Conservation (phyloP, 2,329 filamentous ascomycete species). For the Rhynchosporium secalis region DNA sequence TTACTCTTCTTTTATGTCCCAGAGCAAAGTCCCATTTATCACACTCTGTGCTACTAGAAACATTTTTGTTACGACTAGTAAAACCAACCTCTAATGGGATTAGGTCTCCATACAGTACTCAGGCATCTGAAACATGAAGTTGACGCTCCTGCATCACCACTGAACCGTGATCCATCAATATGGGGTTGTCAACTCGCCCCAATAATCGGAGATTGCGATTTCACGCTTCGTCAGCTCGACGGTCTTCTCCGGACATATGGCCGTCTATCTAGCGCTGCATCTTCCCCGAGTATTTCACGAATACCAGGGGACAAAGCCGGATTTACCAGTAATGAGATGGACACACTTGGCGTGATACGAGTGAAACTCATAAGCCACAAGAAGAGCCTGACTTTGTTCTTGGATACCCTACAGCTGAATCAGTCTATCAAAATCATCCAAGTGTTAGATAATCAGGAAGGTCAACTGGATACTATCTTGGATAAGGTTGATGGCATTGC, state of each 20-base stretch:
- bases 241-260: slow-evolving; percentile 51
- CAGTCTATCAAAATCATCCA: slow-evolving; percentile 46
- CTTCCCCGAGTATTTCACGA: slow-evolving; percentile 19
- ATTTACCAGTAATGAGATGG: slow-evolving; percentile 39
- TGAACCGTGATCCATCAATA: slow-evolving; percentile 48
- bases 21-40: too few relatives aligned
- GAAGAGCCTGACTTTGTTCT: slow-evolving; percentile 54
- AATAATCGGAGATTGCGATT: slow-evolving; percentile 57
- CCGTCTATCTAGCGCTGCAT: slow-evolving; percentile 27
- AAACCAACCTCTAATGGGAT: slow-evolving; percentile 8
- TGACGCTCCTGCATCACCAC: slow-evolving; percentile 55
- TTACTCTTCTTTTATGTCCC: not conserved
- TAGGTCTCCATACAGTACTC: slow-evolving; percentile 54
- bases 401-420: slow-evolving; percentile 58
- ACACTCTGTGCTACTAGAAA: too few relatives aligned
- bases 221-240: slow-evolving; percentile 55
- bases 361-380: slow-evolving; percentile 53
- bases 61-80: too few relatives aligned
- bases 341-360: slow-evolving; percentile 36
- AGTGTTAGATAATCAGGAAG: slow-evolving; percentile 31
- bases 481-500: slow-evolving; percentile 62
- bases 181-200: slow-evolving; percentile 52
- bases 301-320: slow-evolving; percentile 35
- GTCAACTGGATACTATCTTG: slow-evolving; percentile 54
- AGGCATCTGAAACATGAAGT: slow-evolving; percentile 59